Evolutionary conservation across 352 stramenopile genomes (phyloP).

Genomic region (Phytophthora sojae): DNA sequence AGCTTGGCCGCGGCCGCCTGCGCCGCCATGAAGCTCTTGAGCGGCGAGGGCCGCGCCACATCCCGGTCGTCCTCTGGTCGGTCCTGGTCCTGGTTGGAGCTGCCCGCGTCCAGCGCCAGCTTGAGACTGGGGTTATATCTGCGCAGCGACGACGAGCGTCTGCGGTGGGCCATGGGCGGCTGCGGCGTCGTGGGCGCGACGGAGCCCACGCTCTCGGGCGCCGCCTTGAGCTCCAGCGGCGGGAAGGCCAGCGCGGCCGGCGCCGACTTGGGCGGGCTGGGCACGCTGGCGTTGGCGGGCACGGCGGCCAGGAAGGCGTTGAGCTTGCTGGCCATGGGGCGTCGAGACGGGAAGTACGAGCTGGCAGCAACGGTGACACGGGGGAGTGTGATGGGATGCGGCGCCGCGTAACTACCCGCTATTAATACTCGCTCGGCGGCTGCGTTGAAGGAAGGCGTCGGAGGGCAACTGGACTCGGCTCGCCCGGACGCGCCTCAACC

Average conservation of each 20-base stretch:
- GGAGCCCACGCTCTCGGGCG: slow-evolving; percentile 6
- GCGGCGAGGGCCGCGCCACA: slow-evolving; percentile 20
- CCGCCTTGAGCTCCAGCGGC: slow-evolving; percentile 36
- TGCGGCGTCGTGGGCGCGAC: slow-evolving; percentile 49
- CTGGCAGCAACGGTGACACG: no score
- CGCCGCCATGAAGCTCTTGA: slow-evolving; percentile 40
- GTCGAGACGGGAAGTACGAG: slow-evolving; percentile 22
- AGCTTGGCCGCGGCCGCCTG: slow-evolving; percentile 29
- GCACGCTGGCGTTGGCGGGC: slow-evolving; percentile 62
- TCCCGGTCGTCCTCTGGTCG: slow-evolving; percentile 20
- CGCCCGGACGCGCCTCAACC: background rate
- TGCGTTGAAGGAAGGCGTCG: background rate
- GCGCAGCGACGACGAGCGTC: slow-evolving; percentile 29
- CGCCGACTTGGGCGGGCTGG: slow-evolving; percentile 41
- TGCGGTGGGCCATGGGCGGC: slow-evolving; percentile 41
- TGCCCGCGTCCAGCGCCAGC: slow-evolving; percentile 28
- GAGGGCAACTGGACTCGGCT: slow-evolving; percentile 16
- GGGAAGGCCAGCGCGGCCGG: slow-evolving; percentile 33
- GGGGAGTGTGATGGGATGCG: background rate
- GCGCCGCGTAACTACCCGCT: slow-evolving; percentile 33
- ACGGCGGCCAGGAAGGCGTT: slow-evolving; percentile 81
- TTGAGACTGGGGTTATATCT: slow-evolving; percentile 38
- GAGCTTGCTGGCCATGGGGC: slow-evolving; percentile 67
- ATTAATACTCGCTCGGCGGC: slow-evolving; percentile 23
- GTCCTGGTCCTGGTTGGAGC: slow-evolving; percentile 42